A percentile compares a stretch with the other conserved stretches of the same genome.
These are phyloP conservation scores for Grammothele lineata DNA, from an alignment of 768 basidiomycete genomes.

Conservation along the genomic window DNA sequence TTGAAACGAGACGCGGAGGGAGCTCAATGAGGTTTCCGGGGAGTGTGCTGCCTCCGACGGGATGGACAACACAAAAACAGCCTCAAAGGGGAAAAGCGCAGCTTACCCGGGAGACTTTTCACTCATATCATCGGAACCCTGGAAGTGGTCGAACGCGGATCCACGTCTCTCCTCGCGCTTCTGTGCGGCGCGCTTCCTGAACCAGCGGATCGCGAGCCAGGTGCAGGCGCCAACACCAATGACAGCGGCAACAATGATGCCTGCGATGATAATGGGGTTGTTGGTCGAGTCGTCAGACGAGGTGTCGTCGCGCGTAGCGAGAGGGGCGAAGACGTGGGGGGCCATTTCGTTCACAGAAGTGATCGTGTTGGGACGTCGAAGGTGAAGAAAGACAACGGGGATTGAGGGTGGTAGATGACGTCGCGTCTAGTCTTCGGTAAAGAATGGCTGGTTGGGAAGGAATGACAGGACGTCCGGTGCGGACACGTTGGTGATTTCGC, in stretches of 20 bases:
- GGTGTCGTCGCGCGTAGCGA: slow-evolving; percentile 4
- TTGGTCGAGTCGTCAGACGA: slow-evolving; percentile 13
- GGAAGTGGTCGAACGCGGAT: slow-evolving; percentile 12
- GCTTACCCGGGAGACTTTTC: slow-evolving; percentile 10
- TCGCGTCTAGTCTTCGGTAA: neutral
- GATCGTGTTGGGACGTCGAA: too few species aligned
- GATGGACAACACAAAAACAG: too few species aligned
- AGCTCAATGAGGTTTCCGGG: too few species aligned
- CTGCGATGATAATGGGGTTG: slow-evolving; percentile 42
- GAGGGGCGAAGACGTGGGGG: slow-evolving; percentile 1
- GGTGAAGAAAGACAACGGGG: neutral
- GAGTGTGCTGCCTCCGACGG: too few species aligned
- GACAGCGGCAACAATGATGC: slow-evolving; percentile 44
- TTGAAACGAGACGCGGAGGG: too few species aligned
- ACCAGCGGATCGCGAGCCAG: slow-evolving; percentile 41
- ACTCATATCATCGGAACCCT: neutral
- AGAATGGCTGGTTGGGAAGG: neutral
- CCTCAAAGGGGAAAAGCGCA: too few species aligned
- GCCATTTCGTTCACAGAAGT: slow-evolving; percentile 23
- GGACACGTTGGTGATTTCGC: too few species aligned
- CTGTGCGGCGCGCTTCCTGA: slow-evolving; percentile 30
- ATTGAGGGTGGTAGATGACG: neutral
- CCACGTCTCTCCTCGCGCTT: slow-evolving; percentile 14
- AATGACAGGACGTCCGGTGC: neutral
- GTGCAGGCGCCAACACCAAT: slow-evolving; percentile 33